These are phyloP conservation scores for Hymenoscyphus repandus DNA, from an alignment of 2,329 filamentous ascomycete species.

Conservation along the genomic window DNA sequence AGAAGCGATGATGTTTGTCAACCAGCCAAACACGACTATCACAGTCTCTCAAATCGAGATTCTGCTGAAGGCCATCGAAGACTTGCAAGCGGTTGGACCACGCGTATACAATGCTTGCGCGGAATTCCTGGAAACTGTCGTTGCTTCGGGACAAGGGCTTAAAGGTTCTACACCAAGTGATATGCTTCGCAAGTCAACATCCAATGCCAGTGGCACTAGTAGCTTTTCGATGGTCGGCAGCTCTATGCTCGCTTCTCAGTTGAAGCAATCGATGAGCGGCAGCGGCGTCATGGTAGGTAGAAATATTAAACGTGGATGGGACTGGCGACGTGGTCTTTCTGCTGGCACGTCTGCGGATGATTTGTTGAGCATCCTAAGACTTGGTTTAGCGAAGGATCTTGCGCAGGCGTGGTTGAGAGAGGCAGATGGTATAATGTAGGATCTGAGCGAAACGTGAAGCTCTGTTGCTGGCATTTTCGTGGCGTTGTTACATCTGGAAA, in stretches of 20 bases:
- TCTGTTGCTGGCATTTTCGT: constrained; percentile 7
- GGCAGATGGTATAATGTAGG: constrained; percentile 42
- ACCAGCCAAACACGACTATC: constrained; percentile 55
- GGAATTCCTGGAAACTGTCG: constrained; percentile 70
- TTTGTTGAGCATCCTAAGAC: constrained; percentile 65
- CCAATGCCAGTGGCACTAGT: constrained; percentile 48
- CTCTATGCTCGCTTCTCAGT: constrained; percentile 60
- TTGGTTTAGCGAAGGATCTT: constrained; percentile 70
- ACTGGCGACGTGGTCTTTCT: constrained; percentile 58
- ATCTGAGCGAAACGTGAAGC: constrained; percentile 7
- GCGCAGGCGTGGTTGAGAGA: constrained; percentile 64
- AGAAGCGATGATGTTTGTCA: constrained; percentile 74
- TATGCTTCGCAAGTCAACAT: constrained; percentile 60
- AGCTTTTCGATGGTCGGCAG: constrained; percentile 64
- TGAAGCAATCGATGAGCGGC: constrained; percentile 54
- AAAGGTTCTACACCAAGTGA: constrained; percentile 60
- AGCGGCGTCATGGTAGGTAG: constrained; percentile 44
- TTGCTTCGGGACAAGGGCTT: constrained; percentile 62
- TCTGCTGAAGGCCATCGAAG: constrained; percentile 72
- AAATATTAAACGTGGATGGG: constrained; percentile 61
- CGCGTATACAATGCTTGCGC: constrained; percentile 70
- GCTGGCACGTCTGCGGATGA: constrained; percentile 59
- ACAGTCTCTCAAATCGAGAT: constrained; percentile 67
- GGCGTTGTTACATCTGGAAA: constrained; percentile 12
- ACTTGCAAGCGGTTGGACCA: constrained; percentile 68